Conservation (phyloP, 257 asterid species). For the Nicotiana obtusifolia region DNA sequence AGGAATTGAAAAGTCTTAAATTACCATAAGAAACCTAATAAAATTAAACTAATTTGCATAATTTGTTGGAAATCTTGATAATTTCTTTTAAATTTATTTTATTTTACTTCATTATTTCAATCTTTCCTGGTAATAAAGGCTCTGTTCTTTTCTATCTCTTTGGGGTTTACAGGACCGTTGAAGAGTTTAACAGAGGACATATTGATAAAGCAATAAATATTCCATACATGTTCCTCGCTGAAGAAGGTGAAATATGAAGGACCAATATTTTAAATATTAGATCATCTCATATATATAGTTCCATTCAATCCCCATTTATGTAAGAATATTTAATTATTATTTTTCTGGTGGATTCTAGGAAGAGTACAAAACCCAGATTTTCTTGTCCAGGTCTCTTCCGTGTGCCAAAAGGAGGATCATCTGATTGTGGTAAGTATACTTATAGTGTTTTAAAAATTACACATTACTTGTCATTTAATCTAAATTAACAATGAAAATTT, state of each 20-base stretch:
- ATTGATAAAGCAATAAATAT: conserved; percentile 16
- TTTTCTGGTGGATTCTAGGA: not conserved
- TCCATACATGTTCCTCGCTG: conserved; percentile 19
- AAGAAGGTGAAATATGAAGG: not conserved
- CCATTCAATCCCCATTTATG: not conserved
- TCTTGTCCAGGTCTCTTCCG: conserved; percentile 4
- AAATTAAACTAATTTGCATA: not conserved
- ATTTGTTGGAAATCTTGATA: not conserved
- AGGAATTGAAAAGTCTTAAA: not conserved
- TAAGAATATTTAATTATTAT: not conserved
- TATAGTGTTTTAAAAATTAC: not conserved
- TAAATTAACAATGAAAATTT: not conserved
- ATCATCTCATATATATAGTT: not conserved
- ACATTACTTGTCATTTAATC: too few species aligned
- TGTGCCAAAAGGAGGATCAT: conserved; percentile 16
- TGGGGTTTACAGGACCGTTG: conserved; percentile 12
- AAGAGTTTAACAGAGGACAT: conserved; percentile 17
- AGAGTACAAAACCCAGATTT: conserved; percentile 20
- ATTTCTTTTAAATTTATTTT: not conserved
- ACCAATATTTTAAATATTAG: not conserved
- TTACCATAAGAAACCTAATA: not conserved
- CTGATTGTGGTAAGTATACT: conserved; percentile 16
- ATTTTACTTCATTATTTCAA: not conserved
- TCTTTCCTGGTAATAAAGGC: not conserved
- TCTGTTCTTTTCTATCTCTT: not conserved